Conservation (phyloP, 495 filamentous ascomycete genomes). For the Neurospora sp. region DNA sequence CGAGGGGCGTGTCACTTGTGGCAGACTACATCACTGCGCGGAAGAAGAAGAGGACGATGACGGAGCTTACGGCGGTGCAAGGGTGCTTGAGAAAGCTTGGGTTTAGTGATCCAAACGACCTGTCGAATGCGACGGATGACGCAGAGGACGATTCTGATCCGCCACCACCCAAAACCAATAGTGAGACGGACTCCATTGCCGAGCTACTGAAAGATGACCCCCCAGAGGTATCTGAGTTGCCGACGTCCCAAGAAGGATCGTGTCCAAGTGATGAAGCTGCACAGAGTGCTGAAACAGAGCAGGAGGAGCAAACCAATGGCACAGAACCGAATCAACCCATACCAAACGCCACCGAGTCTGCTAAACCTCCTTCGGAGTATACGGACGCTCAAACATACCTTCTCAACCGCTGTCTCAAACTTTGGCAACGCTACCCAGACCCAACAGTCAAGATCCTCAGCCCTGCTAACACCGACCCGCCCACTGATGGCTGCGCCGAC, state of each 20-base stretch:
- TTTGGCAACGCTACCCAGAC: conserved; percentile 73
- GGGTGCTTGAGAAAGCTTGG: conserved; percentile 50
- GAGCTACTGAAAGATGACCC: conserved; percentile 36
- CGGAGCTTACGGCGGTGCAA: conserved; percentile 73
- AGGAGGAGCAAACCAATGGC: background rate
- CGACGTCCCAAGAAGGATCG: background rate
- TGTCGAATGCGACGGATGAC: conserved; percentile 17
- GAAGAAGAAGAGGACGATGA: conserved; percentile 57
- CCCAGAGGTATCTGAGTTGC: conserved; percentile 22
- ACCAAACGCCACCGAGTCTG: background rate
- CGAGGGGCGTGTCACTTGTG: conserved; percentile 79
- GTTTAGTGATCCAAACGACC: conserved; percentile 16
- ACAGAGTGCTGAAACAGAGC: background rate
- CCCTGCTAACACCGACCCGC: conserved; percentile 67
- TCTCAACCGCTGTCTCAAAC: conserved; percentile 58
- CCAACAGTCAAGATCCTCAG: conserved; percentile 62
- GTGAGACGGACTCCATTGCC: conserved; percentile 31
- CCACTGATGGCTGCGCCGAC: conserved; percentile 48
- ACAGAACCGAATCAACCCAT: background rate
- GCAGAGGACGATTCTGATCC: conserved; percentile 8
- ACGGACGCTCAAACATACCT: conserved; percentile 46
- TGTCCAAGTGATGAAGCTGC: background rate
- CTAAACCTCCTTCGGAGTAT: conserved; percentile 24
- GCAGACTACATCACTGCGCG: conserved; percentile 66
- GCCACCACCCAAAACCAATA: conserved; percentile 10